Base-by-base conservation (phyloP, 768 basidiomycete genomes). In the Scleroderma bovista region DNA sequence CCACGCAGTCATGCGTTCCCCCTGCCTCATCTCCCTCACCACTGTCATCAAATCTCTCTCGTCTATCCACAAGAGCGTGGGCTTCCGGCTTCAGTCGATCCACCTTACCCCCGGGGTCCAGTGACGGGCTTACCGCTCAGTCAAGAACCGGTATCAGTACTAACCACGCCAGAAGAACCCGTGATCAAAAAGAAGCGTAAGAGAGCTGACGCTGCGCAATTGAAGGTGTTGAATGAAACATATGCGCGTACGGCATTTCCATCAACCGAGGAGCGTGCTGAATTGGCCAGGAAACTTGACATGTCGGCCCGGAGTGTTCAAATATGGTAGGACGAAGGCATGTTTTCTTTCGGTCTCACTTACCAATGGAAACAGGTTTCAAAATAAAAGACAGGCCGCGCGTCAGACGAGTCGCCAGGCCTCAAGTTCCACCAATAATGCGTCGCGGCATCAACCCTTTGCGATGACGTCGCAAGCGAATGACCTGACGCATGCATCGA, bases 301-400 rank as follows among this genome's bases (percentile, higher is more conserved):
- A 91, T 92, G 89, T 82, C 86, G 42, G 79, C 89, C 36, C 72
- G 89, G 54, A 88, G 86, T 56, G 89, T 92, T 51, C 89, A 92
- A 65, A 91, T 92, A 50, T 92, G 89, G 89, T 89, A 64, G 58
- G 73, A 58, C 46, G 37, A 43, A 44, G 45, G 40, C 54, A 40
- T 34, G 56, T 51, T 41, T 56, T 57, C 45, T 42, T 47, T 51
- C 54, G 46, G 52, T 52, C 23, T 47, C 13, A 43, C 58, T 62
- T 58, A 59, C 58, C 58, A 48, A 49, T 46, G 49, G 57, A 53
- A 48, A 56, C 66, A 90, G 88, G 88, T 90, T 90, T 72, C 88
- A 90, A 70, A 90, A 90, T 62, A 89, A 89, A 69, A 74, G 88
- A 49, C 88, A 90, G 62, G 83, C 86, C 8, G 86, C 85, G 83